Base-by-base conservation (phyloP, 2,329 filamentous ascomycete species). In the Kalaharituber pfeilii region DNA sequence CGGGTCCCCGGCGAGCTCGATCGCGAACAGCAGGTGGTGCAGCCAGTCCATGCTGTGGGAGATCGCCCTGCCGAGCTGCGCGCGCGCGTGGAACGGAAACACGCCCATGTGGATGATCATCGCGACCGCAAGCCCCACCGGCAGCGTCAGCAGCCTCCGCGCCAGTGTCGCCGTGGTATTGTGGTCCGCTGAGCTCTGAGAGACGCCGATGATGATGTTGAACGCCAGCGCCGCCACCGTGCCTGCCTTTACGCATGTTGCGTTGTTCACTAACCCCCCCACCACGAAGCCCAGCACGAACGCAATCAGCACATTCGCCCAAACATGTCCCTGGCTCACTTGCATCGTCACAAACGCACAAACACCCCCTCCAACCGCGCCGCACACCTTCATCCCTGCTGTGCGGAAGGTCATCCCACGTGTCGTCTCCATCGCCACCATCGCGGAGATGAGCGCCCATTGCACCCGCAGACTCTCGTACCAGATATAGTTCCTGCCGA, bases 181-280 rank as follows among this genome's bases (percentile, higher is more conserved):
- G 29, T 59, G 53, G 18, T 54, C 53, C 2, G 52, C 53, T 44
- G 59, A 61, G 27, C 58, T 44, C 13, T 58, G 60, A 13, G 56
- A 58, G 2, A 61, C 58, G 11, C 59, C 59, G n/a, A 61, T 53
- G n/a, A 61, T 57, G 29, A 61, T 55, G 36, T 61, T 61, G 50
- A 59, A 61, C 7, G 59, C 58, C 20, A 61, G 42, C 36, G 58
- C 58, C 18, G 53, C 49, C 20, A 61, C 59, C 11, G 58, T 61
- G 9, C 58, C 59, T 15, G 58, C 54, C 26, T 60, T 61, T 4
- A 26, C 44, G 18, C 42, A 60, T 44, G 29, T 56, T 11, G 56
- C 52, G 30, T 60, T 52, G 9, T 25, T 51, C 22, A 59, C 56
- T 9, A 61, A 53, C 47, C 25, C 54, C 24, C 59, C 59, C 25